A percentile compares a stretch with the other conserved stretches of the same genome.
These are phyloP conservation scores for Aureoboletus auriporus DNA, from an alignment of 768 basidiomycete genomes.

Conservation along the genomic window DNA sequence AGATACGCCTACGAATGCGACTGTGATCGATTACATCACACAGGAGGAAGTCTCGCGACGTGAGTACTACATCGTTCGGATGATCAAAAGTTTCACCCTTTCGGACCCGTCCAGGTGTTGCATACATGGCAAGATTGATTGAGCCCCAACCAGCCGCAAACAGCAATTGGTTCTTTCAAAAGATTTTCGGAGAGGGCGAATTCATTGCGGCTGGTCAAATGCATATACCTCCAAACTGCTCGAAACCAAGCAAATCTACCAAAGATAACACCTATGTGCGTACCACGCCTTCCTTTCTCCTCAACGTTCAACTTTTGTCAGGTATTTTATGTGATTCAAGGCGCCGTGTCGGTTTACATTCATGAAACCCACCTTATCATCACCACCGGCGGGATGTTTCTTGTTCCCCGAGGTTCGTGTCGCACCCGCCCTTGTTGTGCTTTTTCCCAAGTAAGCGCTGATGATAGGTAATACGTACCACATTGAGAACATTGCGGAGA, in stretches of 20 bases:
- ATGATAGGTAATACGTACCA: conserved; percentile 80
- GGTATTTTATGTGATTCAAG: conserved; percentile 82
- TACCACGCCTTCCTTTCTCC: conserved; percentile 4
- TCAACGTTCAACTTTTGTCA: conserved; percentile 20
- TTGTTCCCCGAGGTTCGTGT: conserved; percentile 79
- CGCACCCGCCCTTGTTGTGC: background rate
- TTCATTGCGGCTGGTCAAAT: conserved; percentile 91
- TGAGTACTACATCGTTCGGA: conserved; percentile 39
- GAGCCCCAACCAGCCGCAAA: conserved; percentile 56
- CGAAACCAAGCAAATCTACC: conserved; percentile 83
- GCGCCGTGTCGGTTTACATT: conserved; percentile 82
- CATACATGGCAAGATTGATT: conserved; percentile 70
- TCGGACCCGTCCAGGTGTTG: conserved; percentile 53
- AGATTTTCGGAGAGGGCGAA: conserved; percentile 86
- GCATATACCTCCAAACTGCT: conserved; percentile 69
- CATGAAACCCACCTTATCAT: conserved; percentile 78
- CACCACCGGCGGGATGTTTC: conserved; percentile 79
- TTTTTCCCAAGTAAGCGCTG: background rate
- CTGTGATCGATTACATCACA: conserved; percentile 64
- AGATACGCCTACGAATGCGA: conserved; percentile 59
- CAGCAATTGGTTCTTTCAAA: conserved; percentile 80
- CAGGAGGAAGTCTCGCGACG: conserved; percentile 64
- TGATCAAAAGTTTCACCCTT: conserved; percentile 1
- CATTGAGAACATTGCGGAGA: conserved; percentile 81
- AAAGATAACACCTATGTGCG: conserved; percentile 93